Evolutionary conservation across 805 yeast species (phyloP).

Genomic region (Yarrowia sp.): DNA sequence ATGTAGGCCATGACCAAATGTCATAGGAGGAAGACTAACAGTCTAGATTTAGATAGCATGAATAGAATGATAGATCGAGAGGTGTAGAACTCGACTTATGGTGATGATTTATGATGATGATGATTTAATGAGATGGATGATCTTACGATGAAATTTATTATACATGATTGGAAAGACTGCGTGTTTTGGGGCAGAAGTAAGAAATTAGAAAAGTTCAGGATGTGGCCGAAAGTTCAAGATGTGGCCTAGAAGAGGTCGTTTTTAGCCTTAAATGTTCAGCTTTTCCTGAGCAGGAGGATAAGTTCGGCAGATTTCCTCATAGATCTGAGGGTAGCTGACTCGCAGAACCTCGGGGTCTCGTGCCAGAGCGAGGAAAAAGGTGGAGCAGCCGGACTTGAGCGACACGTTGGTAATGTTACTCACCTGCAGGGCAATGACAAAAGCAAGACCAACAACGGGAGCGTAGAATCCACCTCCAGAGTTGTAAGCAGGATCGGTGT

Average conservation of each 20-base stretch:
- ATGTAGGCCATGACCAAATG: not conserved
- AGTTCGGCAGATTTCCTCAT: constrained; percentile 58
- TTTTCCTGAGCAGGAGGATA: constrained; percentile 69
- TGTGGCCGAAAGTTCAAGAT: no score
- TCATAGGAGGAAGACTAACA: not conserved
- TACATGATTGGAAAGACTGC: no score
- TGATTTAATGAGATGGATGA: no score
- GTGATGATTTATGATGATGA: no score
- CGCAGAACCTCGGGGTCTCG: constrained; percentile 81
- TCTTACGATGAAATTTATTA: no score
- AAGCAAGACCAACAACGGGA: constrained; percentile 68
- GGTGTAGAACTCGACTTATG: no score
- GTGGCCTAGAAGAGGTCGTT: not conserved
- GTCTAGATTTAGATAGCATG: constrained; percentile 4
- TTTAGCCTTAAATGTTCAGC: constrained; percentile 32
- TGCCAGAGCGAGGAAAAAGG: constrained; percentile 79
- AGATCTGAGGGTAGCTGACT: constrained; percentile 64
- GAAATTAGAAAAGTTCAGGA: no score
- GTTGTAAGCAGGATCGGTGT: constrained; percentile 67
- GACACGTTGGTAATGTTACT: constrained; percentile 69
- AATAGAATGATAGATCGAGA: not conserved
- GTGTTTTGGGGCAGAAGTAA: no score
- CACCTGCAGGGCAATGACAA: constrained; percentile 72
- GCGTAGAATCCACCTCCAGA: constrained; percentile 59
- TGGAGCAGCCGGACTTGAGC: constrained; percentile 75